Percentiles rank a stretch among this genome's conserved stretches.
These are phyloP conservation scores for Quercus agrifolia DNA, from an alignment of 306 rosid species.

Conservation along the genomic window DNA sequence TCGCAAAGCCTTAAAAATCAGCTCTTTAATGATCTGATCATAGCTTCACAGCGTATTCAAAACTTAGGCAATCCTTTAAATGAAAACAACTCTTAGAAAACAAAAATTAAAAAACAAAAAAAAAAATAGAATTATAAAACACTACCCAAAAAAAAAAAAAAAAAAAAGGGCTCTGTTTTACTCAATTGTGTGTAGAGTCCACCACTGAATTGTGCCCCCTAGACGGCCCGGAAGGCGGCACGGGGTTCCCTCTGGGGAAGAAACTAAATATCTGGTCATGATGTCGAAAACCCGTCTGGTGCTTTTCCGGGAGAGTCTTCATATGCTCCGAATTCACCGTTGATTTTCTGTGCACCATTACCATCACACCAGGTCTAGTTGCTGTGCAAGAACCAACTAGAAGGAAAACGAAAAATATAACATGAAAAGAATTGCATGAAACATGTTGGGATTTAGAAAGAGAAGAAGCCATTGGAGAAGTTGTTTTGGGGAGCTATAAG, in stretches of 20 bases:
- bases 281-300: slow-evolving; percentile 16
- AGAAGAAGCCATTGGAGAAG: slow-evolving; percentile 41
- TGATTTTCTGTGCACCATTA: slow-evolving; percentile 12
- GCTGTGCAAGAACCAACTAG: slow-evolving; percentile 50
- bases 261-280: slow-evolving; percentile 53
- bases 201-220: slow-evolving; percentile 65
- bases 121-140: not conserved
- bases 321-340: slow-evolving; percentile 4
- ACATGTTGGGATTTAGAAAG: slow-evolving; percentile 27
- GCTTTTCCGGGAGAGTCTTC: slow-evolving; percentile 17
- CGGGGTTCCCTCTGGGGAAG: slow-evolving; percentile 64
- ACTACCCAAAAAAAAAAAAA: not conserved
- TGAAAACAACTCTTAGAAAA: slow-evolving; percentile 25
- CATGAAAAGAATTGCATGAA: slow-evolving; percentile 20
- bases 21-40: slow-evolving; percentile 17
- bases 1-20: not conserved
- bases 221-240: slow-evolving; percentile 93
- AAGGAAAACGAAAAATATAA: slow-evolving; percentile 36
- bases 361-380: slow-evolving; percentile 46
- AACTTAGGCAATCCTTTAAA: slow-evolving; percentile 17
- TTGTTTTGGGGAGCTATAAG: not conserved
- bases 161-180: not conserved
- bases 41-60: slow-evolving; percentile 30
- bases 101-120: not conserved
- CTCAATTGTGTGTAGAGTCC: slow-evolving; percentile 49